Base-by-base conservation (phyloP, 2,329 filamentous ascomycete species). In the Trichophyton verrucosum region DNA sequence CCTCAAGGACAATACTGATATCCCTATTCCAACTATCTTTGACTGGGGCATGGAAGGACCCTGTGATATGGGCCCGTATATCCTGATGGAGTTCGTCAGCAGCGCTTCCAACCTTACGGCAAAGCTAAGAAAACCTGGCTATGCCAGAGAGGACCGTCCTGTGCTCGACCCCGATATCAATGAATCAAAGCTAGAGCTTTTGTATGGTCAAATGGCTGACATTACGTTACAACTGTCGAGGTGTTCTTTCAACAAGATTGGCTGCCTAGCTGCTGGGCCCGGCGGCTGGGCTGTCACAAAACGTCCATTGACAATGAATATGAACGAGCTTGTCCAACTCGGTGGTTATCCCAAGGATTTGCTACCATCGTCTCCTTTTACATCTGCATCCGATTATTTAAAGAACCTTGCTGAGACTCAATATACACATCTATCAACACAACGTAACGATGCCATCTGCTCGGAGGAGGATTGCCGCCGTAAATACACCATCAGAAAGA, bases 301-400 rank as follows among this genome's bases (percentile, higher is more conserved):
- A 27, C 67, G 74, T n/a, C 76, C 76, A 1, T 60, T 79, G 2
- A 75, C 73, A 1, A 67, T 71, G 1, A 76, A 76, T 60, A 77
- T 80, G 74, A 78, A 71, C 59, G 70, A 76, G 64, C 66, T 71
- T 15, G 66, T 71, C 11, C 64, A 63, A 30, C 44, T 69, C 1
- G 71, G 68, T 5, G 61, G 56, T 4, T 47, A 70, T 6, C 66
- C 68, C 3, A 60, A 65, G 7, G 66, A 67, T 2, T 51, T 49
- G 1, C 47, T 61, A 17, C 60, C 60, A 7, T 20, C 46, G 33
- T 46, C 46, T 13, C 15, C 57, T 13, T 77, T 71, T 61, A 67
- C 66, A 2, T 66, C 68, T 13, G 67, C 73, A 1, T 71, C 73
- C n/a, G 70, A 72, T 6, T 78, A 76, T 69, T 76, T 74, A 46